phyloP scores from a whole-genome alignment of 345 rosid species.

The Eucalyptus melliodora region DNA sequence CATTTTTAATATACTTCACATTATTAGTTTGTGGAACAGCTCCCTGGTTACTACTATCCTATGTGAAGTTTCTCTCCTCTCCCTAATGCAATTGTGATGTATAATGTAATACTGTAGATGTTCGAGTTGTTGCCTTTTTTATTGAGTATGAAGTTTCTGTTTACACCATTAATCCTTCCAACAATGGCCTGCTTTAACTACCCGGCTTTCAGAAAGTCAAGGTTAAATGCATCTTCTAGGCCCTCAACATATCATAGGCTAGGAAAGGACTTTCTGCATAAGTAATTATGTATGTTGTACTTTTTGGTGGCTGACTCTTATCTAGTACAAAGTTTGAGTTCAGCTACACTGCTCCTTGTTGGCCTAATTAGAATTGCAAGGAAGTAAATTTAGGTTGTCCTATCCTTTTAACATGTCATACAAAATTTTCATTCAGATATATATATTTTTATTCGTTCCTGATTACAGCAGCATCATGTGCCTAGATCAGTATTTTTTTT shows the following conservation, averaged over 20 bases:
- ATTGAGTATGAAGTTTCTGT: background rate
- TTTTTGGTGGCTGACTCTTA: background rate
- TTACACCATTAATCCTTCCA: background rate
- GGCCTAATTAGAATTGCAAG: background rate
- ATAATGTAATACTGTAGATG: background rate
- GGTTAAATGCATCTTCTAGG: background rate
- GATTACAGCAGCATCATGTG: background rate
- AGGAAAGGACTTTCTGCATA: background rate
- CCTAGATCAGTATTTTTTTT: background rate
- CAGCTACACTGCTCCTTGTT: background rate
- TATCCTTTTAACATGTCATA: background rate
- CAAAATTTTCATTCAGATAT: background rate
- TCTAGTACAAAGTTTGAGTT: background rate
- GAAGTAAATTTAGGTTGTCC: background rate
- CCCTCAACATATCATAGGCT: background rate
- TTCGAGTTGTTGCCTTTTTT: background rate
- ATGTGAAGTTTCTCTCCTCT: background rate
- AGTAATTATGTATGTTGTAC: background rate
- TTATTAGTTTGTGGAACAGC: background rate
- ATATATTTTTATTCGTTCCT: background rate
- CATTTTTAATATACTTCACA: background rate
- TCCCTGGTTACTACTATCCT: background rate
- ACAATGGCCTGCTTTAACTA: background rate
- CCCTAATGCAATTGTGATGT: background rate
- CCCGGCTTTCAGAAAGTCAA: background rate